A percentile compares a stretch with the other conserved stretches of the same genome.
Evolutionary conservation across 1,284 basidiomycete species (phyloP).

Genomic region (Vanrija pseudolonga): DNA sequence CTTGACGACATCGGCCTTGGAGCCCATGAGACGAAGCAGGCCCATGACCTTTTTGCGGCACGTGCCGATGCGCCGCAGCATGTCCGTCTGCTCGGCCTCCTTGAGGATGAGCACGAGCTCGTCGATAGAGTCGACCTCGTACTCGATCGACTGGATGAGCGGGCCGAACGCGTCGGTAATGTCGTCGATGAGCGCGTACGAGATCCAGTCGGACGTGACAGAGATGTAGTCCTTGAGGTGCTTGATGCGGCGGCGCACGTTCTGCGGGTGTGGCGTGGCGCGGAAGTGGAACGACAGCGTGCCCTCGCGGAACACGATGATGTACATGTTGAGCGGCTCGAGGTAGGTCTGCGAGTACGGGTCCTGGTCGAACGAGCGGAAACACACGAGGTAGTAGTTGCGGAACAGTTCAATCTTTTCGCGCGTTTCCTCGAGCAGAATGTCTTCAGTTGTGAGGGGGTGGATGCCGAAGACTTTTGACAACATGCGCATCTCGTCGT

Average conservation of each 20-base stretch:
- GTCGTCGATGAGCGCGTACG: constrained; percentile 98
- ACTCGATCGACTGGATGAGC: constrained; percentile 96
- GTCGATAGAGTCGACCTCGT: constrained; percentile 98
- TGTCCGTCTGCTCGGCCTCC: constrained; percentile 74
- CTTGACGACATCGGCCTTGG: constrained; percentile 99
- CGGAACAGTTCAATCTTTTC: constrained; percentile 99
- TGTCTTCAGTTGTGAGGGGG: constrained; percentile 98
- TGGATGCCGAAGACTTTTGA: constrained; percentile 96
- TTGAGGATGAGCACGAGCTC: constrained; percentile 96
- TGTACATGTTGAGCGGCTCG: constrained; percentile 99
- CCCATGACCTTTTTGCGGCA: constrained; percentile 99
- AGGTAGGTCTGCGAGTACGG: constrained; percentile 95
- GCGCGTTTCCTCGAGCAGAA: constrained; percentile 97
- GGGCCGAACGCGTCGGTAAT: constrained; percentile 99
- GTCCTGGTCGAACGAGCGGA: constrained; percentile 98
- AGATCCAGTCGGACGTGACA: constrained; percentile 99
- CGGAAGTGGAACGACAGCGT: constrained; percentile 98
- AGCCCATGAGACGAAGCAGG: constrained; percentile 87
- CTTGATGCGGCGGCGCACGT: constrained; percentile 95
- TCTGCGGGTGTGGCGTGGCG: constrained; percentile 94
- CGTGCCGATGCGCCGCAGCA: constrained; percentile 84
- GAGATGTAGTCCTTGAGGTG: constrained; percentile 99
- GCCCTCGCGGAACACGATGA: constrained; percentile 98
- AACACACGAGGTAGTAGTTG: constrained; percentile 99
- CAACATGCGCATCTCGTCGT: constrained; percentile 96